Evolutionary conservation across 2,329 filamentous ascomycete genomes (phyloP), one percentile per base, ranked within the genome.

Genomic region (Clonostachys chloroleuca): DNA sequence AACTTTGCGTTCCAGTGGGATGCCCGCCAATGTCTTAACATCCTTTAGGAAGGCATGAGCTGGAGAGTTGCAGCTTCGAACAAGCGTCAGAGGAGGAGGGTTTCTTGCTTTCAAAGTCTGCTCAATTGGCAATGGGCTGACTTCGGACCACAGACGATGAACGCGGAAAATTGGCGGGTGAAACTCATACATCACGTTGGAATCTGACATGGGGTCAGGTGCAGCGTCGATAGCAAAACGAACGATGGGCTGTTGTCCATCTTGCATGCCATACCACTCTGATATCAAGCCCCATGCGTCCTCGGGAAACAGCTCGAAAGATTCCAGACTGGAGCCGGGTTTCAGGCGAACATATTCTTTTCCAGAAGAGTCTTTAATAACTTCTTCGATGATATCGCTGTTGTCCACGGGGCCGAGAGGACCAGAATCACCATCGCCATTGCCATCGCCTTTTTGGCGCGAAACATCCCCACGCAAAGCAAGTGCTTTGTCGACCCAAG

Each of bases 141-240:
- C 68, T 16, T 77, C 70, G 4, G 80, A 80, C 62, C 84, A 85
- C 2, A 97, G 73, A 54, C 92, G 90, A 60, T 95, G 83, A 50
- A 97, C 75, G 2, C 84, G 89, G 63, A 96, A 89, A 40, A 96
- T 76, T 1, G 89, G 90, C 5, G 92, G 94, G 58, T 91, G 83
- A 39, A 90, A 74, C 67, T 97, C 94, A 63, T 87, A 95, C 56
- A 87, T 74, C 42, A 96, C 69, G 53, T 95, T 89, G 37, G 81
- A 71, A 4, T 69, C 58, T 14, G 68, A 67, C n/a, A 68, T 59
- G 3, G 75, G 76, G 39, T 80, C 77, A 2, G 75, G 72, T 8
- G 83, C 78, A 13, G 39, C 37, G 64, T 96, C 87, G 65, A 92
- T 87, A 36, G 87, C 91, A 54, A 78, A 80, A 49, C 94, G 84